Percentiles rank a stretch among this genome's conserved stretches.
Evolutionary conservation across 257 asterid genomes (phyloP).

Genomic region (Misopates orontium): DNA sequence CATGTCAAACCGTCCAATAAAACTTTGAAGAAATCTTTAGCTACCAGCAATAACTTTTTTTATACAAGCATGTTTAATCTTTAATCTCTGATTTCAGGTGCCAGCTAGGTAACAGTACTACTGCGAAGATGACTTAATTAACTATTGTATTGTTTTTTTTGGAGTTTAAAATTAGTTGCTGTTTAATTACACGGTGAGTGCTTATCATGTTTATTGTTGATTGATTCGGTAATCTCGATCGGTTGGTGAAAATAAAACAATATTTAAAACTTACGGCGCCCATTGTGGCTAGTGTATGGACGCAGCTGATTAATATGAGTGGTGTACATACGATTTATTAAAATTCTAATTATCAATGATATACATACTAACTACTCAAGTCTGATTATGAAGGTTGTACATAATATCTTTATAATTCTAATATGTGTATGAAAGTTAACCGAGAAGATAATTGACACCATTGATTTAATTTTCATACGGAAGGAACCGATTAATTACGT

Average conservation of each 20-base stretch:
- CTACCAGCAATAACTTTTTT: not conserved
- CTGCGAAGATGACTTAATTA: slow-evolving; percentile 21
- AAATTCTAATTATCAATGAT: too few species aligned
- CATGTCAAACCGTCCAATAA: slow-evolving; percentile 16
- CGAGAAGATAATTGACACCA: too few species aligned
- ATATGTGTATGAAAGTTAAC: too few species aligned
- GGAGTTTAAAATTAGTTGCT: slow-evolving; percentile 27
- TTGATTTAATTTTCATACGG: too few species aligned
- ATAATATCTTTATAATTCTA: too few species aligned
- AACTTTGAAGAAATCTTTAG: not conserved
- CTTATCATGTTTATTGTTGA: slow-evolving; percentile 33
- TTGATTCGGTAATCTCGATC: slow-evolving; percentile 21
- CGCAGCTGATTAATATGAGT: not conserved
- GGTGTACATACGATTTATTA: not conserved
- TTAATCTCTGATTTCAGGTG: slow-evolving; percentile 34
- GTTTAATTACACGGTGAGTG: slow-evolving; percentile 26
- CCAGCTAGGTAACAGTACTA: slow-evolving; percentile 45
- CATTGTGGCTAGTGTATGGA: not conserved
- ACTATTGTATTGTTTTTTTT: slow-evolving; percentile 10
- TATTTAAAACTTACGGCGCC: not conserved
- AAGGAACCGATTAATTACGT: too few species aligned
- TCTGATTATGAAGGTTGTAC: too few species aligned
- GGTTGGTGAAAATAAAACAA: slow-evolving; percentile 25
- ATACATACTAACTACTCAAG: too few species aligned
- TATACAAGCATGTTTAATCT: not conserved